These are phyloP conservation scores for Lodderomyces margitis DNA, from an alignment of 1,139 yeast genomes.

Conservation along the genomic window DNA sequence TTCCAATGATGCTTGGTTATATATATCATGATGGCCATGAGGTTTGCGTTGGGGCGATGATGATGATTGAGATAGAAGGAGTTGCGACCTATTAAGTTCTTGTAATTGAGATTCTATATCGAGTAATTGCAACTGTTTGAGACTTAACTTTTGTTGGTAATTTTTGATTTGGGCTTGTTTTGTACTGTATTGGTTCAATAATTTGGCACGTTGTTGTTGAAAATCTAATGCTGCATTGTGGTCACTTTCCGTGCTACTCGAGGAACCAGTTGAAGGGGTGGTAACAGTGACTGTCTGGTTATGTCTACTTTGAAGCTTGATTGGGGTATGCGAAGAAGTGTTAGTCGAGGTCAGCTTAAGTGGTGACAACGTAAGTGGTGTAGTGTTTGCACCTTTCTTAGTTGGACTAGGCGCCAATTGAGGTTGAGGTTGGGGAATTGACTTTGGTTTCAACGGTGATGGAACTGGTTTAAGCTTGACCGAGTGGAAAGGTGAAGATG, in stretches of 20 bases:
- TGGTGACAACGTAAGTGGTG: background rate
- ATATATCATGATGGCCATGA: constrained; percentile 8
- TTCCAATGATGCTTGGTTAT: constrained; percentile 12
- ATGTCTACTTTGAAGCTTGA: background rate
- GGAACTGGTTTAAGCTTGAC: constrained; percentile 1
- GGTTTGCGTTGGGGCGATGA: background rate
- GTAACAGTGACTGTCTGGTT: background rate
- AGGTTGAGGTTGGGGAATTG: background rate
- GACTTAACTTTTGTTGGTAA: constrained; percentile 23
- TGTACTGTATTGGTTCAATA: constrained; percentile 16
- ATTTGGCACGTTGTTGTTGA: constrained; percentile 10
- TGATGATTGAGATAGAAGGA: background rate
- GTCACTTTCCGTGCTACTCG: too few relatives aligned
- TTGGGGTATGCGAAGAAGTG: background rate
- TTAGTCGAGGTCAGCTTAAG: background rate
- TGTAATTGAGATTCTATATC: constrained; percentile 20
- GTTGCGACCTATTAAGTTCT: constrained; percentile 2
- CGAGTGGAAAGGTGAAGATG: background rate
- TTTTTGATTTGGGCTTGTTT: constrained; percentile 27
- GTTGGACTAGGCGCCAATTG: background rate
- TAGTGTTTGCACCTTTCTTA: background rate
- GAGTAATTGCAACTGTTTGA: constrained; percentile 27
- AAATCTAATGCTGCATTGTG: background rate
- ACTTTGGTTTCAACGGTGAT: constrained; percentile 1
- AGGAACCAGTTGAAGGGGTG: too few relatives aligned